Conservation (phyloP, 371 early-diverging fungal genomes). For the Mortierella sp. region DNA sequence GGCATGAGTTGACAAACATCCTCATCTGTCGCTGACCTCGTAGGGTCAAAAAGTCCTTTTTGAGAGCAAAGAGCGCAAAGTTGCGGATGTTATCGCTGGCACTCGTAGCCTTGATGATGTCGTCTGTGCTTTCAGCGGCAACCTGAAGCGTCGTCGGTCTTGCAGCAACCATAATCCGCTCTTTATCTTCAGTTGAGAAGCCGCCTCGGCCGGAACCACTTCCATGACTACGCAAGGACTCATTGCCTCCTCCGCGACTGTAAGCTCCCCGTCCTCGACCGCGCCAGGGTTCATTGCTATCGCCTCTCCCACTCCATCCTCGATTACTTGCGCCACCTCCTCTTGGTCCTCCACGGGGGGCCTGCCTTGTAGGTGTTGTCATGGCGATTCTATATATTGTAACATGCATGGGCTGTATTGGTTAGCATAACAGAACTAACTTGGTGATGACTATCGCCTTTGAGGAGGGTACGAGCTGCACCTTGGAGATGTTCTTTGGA, state of each 20-base stretch:
- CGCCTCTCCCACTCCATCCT: background rate
- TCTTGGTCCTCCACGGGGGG: too few relatives aligned
- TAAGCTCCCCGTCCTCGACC: background rate
- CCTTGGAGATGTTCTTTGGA: too few relatives aligned
- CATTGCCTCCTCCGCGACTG: background rate
- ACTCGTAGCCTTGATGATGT: slow-evolving; percentile 24
- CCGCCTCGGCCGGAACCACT: slow-evolving; percentile 13
- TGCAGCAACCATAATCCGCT: slow-evolving; percentile 1
- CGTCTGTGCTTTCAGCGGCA: slow-evolving; percentile 45
- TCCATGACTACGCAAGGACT: background rate
- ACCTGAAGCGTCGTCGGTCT: slow-evolving; percentile 29
- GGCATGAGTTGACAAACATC: slow-evolving; percentile 37
- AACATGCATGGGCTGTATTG: too few relatives aligned
- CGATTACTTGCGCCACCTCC: too few relatives aligned
- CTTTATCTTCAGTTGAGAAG: slow-evolving; percentile 8
- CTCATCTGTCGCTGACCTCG: slow-evolving; percentile 15
- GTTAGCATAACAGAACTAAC: too few relatives aligned
- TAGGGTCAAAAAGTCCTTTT: slow-evolving; percentile 7
- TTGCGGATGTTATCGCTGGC: slow-evolving; percentile 11
- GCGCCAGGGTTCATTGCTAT: too few relatives aligned
- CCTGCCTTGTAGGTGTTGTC: too few relatives aligned
- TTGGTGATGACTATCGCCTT: too few relatives aligned
- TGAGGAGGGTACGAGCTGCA: too few relatives aligned
- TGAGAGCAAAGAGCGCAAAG: slow-evolving; percentile 17
- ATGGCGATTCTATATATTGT: too few relatives aligned